Conservation (phyloP, 1,284 basidiomycete species). For the Fomitiporia mediterranea region DNA sequence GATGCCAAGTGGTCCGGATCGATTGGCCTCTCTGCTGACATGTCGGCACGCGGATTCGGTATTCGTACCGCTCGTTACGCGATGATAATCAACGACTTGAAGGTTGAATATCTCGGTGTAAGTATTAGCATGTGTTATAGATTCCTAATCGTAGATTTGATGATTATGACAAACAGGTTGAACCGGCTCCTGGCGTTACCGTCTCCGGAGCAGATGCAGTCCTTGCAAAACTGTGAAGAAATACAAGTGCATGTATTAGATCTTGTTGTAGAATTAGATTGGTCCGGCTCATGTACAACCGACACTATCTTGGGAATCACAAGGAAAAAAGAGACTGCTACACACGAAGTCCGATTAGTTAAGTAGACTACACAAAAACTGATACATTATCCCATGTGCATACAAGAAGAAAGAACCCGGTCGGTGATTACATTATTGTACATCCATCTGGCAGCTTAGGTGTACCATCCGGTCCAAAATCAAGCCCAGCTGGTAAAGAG, state of each 20-base stretch:
- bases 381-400: background rate
- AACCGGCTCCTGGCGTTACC: slow-evolving; percentile 47
- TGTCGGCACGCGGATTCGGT: slow-evolving; percentile 53
- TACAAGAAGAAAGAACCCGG: background rate
- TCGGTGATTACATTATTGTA: slow-evolving; percentile 28
- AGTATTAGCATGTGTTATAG: slow-evolving; percentile 23
- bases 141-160: background rate
- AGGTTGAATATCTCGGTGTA: slow-evolving; percentile 60
- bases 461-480: slow-evolving; percentile 50
- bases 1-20: slow-evolving; percentile 59
- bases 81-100: slow-evolving; percentile 65
- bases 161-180: slow-evolving; percentile 38
- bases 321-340: background rate
- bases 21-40: slow-evolving; percentile 60
- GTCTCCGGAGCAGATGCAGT: slow-evolving; percentile 66
- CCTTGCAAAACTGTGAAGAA: slow-evolving; percentile 45
- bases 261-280: slow-evolving; percentile 9
- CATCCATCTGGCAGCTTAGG: slow-evolving; percentile 54
- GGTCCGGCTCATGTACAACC: background rate
- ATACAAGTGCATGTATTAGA: background rate
- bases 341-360: background rate
- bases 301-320: background rate
- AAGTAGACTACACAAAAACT: background rate
- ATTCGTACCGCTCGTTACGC: slow-evolving; percentile 68
- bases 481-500: slow-evolving; percentile 77